Percentiles rank a stretch among this genome's conserved stretches.
Evolutionary conservation across 768 basidiomycete genomes (phyloP).

Genomic region (Pulveroboletus sp.): DNA sequence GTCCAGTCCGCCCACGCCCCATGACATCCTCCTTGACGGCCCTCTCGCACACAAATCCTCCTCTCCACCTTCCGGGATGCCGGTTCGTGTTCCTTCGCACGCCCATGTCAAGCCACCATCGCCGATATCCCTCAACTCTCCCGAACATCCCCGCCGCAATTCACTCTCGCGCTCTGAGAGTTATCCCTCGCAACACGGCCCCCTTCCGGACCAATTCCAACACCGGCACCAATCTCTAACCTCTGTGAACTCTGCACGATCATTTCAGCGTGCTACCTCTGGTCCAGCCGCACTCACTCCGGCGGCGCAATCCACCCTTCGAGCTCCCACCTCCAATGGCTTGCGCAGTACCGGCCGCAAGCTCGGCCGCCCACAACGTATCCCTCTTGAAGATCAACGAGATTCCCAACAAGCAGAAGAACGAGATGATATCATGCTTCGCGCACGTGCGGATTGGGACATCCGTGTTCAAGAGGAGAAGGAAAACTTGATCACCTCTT

Average conservation of each 20-base stretch:
- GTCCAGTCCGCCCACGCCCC: conserved; percentile 41
- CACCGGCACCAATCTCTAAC: conserved; percentile 27
- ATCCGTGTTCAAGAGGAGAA: conserved; percentile 36
- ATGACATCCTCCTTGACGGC: conserved; percentile 29
- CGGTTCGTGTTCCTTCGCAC: conserved; percentile 17
- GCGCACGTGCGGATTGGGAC: conserved; percentile 30
- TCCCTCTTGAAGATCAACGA: conserved; percentile 36
- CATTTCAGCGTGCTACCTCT: conserved; percentile 65
- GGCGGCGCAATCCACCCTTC: conserved; percentile 26
- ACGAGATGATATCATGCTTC: conserved; percentile 31
- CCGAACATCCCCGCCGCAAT: conserved; percentile 38
- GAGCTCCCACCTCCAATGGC: conserved; percentile 31
- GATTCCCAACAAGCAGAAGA: conserved; percentile 32
- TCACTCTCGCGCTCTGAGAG: conserved; percentile 69
- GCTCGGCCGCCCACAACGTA: conserved; percentile 33
- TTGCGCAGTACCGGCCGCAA: conserved; percentile 35
- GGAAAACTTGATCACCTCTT: conserved; percentile 34
- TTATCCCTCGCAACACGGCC: conserved; percentile 41
- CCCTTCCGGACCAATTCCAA: conserved; percentile 29
- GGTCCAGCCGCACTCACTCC: conserved; percentile 44
- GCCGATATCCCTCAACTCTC: conserved; percentile 37
- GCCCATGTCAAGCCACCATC: conserved; percentile 27
- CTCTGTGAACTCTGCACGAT: conserved; percentile 36
- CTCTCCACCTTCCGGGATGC: conserved; percentile 24
- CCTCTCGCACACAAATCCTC: conserved; percentile 22